Base-by-base conservation (phyloP, 1,284 basidiomycete genomes). In the Neotropicomus parvogracilis region DNA sequence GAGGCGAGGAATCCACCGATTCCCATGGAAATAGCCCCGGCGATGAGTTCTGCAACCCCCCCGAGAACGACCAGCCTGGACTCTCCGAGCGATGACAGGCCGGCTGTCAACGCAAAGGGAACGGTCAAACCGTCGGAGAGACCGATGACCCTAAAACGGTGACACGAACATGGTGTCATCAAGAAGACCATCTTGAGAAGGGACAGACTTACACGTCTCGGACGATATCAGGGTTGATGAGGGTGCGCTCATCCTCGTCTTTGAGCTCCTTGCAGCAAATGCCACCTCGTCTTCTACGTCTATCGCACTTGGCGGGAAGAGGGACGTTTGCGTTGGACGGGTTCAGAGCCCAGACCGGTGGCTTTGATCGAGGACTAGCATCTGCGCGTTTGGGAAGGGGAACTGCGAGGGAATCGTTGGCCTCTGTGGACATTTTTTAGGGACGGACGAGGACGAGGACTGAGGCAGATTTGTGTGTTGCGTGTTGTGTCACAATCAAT, bases 1-100 rank as follows among this genome's bases (percentile, higher is more conserved):
- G 95, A 93, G 2, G 93, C 93, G 47, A 99, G 85, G 77, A 95
- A 97, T 20, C 95, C 95, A 48, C 95, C 95, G 41, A 98, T 89
- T 52, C 95, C 95, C 95, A 98, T 99, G 0, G 85, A 88, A 53
- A 98, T 91, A 9, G 93, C 90, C n/a, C 95, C 94, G 3, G 93
- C 91, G 50, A 94, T 90, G 55, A 97, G 83, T 67, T 97, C 91
- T 24, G 95, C 91, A 42, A 97, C 72, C 40, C 95, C 92, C 58
- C 92, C 91, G 40, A 97, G 77, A 39, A 97, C 89, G 58, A 97
- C 95, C 31, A 97, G 77, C 46, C 78, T 82, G 12, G 90, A 92
- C 56, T 88, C 85, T 40, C 95, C 94, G 16, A 97, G 79, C 2
- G 89, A 91, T 1, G 93, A 94, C 10, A 98, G 79, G 56, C 95